Percentiles rank a stretch among this genome's conserved stretches.
Evolutionary conservation across 306 rosid species (phyloP).

Genomic region (Cajanus cajan): DNA sequence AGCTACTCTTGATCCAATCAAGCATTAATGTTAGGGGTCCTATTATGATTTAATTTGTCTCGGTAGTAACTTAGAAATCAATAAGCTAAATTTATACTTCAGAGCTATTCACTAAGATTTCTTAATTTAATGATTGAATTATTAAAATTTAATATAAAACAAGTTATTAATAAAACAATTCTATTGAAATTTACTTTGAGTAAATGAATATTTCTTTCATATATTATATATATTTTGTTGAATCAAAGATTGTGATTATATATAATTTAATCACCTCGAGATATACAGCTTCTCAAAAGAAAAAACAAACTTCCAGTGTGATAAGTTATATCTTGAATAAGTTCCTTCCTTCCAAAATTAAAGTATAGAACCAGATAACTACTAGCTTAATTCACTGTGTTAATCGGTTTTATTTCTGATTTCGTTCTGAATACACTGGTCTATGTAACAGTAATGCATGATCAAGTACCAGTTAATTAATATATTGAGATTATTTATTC

Average conservation of each 20-base stretch:
- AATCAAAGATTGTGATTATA: neutral
- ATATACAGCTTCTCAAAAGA: no score
- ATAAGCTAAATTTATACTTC: no score
- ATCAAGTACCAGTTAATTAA: constrained; percentile 4
- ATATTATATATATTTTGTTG: neutral
- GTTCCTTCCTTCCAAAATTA: constrained; percentile 10
- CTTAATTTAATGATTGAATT: no score
- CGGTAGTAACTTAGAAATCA: neutral
- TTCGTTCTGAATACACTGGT: neutral
- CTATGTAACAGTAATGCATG: constrained; percentile 10
- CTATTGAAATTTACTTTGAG: no score
- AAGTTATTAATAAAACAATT: no score
- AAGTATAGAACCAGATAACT: neutral
- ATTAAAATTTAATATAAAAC: no score
- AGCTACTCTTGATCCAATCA: neutral
- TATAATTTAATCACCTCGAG: neutral
- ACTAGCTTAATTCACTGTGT: neutral
- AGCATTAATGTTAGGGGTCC: neutral
- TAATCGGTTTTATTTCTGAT: constrained; percentile 2
- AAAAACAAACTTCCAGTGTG: no score
- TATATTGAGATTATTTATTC: neutral
- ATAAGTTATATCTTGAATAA: neutral
- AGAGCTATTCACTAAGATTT: no score
- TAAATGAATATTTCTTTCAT: no score
- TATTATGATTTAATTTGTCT: neutral